phyloP scores from a whole-genome alignment of 306 rosid genomes.

The Castanospermum australe region DNA sequence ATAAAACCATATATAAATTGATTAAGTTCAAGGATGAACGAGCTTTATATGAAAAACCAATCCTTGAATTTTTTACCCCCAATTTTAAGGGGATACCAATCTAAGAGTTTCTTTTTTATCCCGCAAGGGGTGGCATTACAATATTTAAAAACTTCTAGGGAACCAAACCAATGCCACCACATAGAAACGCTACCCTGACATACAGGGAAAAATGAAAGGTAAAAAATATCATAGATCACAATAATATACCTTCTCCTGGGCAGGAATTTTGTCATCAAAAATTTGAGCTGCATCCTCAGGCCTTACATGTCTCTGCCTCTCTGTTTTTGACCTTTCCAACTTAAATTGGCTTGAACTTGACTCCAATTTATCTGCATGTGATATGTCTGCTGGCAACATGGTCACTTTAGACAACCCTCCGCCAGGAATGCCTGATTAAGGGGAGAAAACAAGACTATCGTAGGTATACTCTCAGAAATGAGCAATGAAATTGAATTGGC shows the following conservation, averaged over 20 bases:
- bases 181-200: background rate
- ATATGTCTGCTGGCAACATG: slow-evolving; percentile 49
- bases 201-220: background rate
- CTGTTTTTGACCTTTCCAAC: slow-evolving; percentile 77
- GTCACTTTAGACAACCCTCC: slow-evolving; percentile 44
- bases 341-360: slow-evolving; percentile 45
- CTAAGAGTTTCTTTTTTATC: background rate
- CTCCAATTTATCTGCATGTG: slow-evolving; percentile 39
- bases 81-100: background rate
- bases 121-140: background rate
- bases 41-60: too few relatives aligned
- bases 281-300: slow-evolving; percentile 81
- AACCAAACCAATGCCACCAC: slow-evolving; percentile 15
- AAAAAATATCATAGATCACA: slow-evolving; percentile 1
- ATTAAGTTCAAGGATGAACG: too few relatives aligned
- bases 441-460: slow-evolving; percentile 5
- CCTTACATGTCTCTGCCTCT: slow-evolving; percentile 55
- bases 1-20: too few relatives aligned
- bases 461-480: background rate
- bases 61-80: too few relatives aligned
- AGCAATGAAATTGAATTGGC: slow-evolving; percentile 18
- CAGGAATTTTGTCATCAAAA: slow-evolving; percentile 58
- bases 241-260: slow-evolving; percentile 63
- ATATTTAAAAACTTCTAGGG: background rate
- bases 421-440: slow-evolving; percentile 50